Conservation (phyloP, 257 asterid species). For the Nicotiana tabacum region DNA sequence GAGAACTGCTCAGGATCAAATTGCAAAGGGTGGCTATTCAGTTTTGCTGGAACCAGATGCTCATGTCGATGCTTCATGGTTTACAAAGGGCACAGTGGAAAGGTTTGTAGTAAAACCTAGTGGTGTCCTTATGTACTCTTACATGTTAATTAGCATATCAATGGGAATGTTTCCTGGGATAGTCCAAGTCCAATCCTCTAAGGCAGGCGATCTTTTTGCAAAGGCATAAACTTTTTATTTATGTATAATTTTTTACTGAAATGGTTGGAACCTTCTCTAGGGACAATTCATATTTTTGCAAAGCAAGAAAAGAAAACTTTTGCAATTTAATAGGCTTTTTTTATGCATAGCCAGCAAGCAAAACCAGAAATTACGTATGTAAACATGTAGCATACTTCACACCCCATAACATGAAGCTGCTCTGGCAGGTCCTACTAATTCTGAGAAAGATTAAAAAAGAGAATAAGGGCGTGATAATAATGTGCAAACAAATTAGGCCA, state of each 20-base stretch:
- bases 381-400: neutral
- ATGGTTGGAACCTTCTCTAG: neutral
- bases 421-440: neutral
- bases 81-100: slow-evolving; percentile 90
- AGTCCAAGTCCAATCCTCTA: neutral
- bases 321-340: neutral
- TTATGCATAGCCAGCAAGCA: neutral
- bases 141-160: neutral
- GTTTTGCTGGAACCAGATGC: slow-evolving; percentile 66
- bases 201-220: neutral
- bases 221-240: neutral
- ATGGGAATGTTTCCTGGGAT: neutral
- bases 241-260: neutral
- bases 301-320: neutral
- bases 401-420: neutral
- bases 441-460: neutral
- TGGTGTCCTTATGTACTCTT: neutral
- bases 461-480: neutral
- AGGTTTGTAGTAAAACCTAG: slow-evolving; percentile 50
- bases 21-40: slow-evolving; percentile 88
- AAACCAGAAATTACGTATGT: neutral
- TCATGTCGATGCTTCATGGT: slow-evolving; percentile 63
- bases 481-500: slow-evolving; percentile 1
- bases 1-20: slow-evolving; percentile 84
- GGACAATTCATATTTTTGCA: neutral